Base-by-base conservation (phyloP, 306 rosid genomes). In the Neltuma alba region DNA sequence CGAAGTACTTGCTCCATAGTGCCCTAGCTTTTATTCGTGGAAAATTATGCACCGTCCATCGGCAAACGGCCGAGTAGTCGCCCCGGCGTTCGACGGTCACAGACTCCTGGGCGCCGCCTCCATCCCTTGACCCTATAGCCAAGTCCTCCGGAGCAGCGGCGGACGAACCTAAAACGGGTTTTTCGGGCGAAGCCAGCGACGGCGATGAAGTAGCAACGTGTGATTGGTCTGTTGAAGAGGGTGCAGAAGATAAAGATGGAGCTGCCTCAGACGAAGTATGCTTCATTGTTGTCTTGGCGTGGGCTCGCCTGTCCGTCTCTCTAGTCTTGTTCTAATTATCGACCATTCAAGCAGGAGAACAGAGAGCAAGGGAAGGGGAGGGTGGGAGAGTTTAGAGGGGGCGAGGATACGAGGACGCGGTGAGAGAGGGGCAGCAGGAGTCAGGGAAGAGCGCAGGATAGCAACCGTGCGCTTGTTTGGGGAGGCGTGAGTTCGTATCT, bases 1-100 rank as follows among this genome's bases (percentile, higher is more conserved):
- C 98, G 75, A 96, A 93, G 88, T 96, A 96, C 91, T 92, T 93
- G 90, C 99, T 96, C 96, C 97, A 93, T 41, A 96, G 90, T 84
- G 98, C 92, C 92, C 92, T 93, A 82, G 98, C 98, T 79, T 96
- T 96, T 89, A 91, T 86, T 74, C 90, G 76, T 0, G 98, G 96
- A 9, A 96, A 93, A 88, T 93, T 93, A 36, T 93, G 91, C 68
- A 96, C 98, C 83, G 99, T 93, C 99, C 99, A 96, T 72, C 93
- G 76, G 80, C 99, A 96, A 20, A 96, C 97, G 13, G 97, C 97
- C 7, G 97, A 89, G 92, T 84, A 89, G 50, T 91, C 98, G 7
- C 96, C 92, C 28, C 89, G 88, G 50, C 98, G 97, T 83, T 96
- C 98, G 48, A 96, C 89, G 0, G 86, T 80, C 37, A 96, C 98